Conservation (phyloP, 1,284 basidiomycete species). For the Agroathelia rolfsii region DNA sequence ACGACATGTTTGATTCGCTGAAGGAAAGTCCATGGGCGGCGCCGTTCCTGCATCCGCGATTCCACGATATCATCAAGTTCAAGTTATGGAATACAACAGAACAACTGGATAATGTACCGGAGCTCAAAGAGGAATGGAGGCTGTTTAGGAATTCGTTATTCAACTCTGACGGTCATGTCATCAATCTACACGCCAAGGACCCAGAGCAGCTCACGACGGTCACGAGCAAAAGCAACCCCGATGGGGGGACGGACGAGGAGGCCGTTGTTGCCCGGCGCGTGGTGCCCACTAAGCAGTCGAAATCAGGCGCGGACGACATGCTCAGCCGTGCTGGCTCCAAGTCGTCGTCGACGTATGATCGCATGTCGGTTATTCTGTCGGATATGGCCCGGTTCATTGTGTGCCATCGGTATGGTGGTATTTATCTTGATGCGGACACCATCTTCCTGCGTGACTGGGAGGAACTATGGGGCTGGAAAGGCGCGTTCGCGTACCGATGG, state of each 20-base stretch:
- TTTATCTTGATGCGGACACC: slow-evolving; percentile 83
- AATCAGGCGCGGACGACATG: slow-evolving; percentile 44
- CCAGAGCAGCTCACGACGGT: slow-evolving; percentile 17
- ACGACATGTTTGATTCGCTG: slow-evolving; percentile 61
- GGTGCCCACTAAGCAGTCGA: slow-evolving; percentile 18
- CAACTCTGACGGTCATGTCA: slow-evolving; percentile 63
- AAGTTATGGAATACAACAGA: slow-evolving; percentile 88
- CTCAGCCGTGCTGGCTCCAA: slow-evolving; percentile 70
- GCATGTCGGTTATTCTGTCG: slow-evolving; percentile 73
- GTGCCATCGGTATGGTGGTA: slow-evolving; percentile 78
- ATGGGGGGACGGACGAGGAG: slow-evolving; percentile 15
- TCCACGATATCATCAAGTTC: slow-evolving; percentile 75
- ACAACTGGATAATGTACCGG: slow-evolving; percentile 72
- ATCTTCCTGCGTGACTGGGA: slow-evolving; percentile 88
- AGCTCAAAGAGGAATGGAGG: slow-evolving; percentile 73
- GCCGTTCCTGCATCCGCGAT: slow-evolving; percentile 74
- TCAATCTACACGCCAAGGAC: slow-evolving; percentile 38
- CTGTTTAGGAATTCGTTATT: slow-evolving; percentile 53
- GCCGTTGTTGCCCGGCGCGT: slow-evolving; percentile 13
- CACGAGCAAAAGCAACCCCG: slow-evolving; percentile 11
- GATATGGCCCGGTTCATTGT: slow-evolving; percentile 84
- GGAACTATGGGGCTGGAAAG: slow-evolving; percentile 81
- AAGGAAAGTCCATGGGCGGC: slow-evolving; percentile 76
- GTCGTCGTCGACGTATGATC: slow-evolving; percentile 67
- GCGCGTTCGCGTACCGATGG: slow-evolving; percentile 84